Percentiles rank a stretch among this genome's conserved stretches.
phyloP scores from a whole-genome alignment of 2,329 filamentous ascomycete genomes.

The Helminthosporium solani region DNA sequence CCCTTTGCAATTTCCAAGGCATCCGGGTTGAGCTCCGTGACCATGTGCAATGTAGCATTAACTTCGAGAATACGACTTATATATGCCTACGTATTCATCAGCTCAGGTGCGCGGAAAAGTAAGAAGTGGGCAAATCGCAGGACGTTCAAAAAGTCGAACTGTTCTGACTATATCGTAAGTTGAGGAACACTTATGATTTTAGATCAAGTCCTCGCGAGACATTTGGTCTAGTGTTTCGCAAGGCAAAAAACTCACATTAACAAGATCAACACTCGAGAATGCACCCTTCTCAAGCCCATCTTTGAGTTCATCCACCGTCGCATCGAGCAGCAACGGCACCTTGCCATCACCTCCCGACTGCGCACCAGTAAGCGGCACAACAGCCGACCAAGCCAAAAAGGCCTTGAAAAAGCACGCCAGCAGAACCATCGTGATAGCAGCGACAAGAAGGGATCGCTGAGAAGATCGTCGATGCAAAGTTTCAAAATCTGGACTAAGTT shows the following conservation, averaged over 20 bases:
- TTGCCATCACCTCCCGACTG: conserved; percentile 6
- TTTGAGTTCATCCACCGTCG: conserved; percentile 53
- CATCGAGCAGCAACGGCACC: conserved; percentile 51
- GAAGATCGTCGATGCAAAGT: not conserved
- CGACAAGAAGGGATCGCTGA: not conserved
- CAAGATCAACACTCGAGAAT: conserved; percentile 61
- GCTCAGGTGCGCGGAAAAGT: not conserved
- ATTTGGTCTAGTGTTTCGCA: too few relatives aligned
- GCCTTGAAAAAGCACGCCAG: conserved; percentile 7
- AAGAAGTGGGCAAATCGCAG: too few relatives aligned
- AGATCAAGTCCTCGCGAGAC: too few relatives aligned
- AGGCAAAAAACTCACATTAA: conserved; percentile 39
- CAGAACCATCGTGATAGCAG: conserved; percentile 8
- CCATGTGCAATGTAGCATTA: conserved; percentile 54
- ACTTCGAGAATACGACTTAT: conserved; percentile 54
- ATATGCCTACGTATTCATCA: conserved; percentile 47
- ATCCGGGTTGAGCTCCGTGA: conserved; percentile 59
- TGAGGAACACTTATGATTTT: too few relatives aligned
- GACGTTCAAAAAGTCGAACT: too few relatives aligned
- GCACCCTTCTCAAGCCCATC: conserved; percentile 50
- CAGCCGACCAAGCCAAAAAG: conserved; percentile 20
- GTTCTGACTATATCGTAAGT: too few relatives aligned
- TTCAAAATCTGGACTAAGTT: not conserved
- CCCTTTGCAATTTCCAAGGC: conserved; percentile 51
- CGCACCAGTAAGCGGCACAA: conserved; percentile 10